Conservation (phyloP, 108 stramenopile genomes). For the Cyclotella sp. region DNA sequence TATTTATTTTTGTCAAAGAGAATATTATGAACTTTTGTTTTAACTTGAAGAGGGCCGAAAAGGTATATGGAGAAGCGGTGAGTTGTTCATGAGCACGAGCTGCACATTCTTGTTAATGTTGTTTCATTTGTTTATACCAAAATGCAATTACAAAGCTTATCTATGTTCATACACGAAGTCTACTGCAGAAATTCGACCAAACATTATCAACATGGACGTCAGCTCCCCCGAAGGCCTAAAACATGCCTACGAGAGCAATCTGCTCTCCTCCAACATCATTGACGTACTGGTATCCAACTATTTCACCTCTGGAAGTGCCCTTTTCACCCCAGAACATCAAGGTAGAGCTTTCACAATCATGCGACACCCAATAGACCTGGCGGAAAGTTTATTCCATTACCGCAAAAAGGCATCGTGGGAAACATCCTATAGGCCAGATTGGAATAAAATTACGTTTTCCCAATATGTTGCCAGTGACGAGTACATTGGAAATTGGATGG, state of each 20-base stretch:
- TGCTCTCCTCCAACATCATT: conserved; percentile 9
- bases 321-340: conserved; percentile 32
- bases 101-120: not conserved
- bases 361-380: conserved; percentile 44
- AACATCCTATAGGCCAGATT: conserved; percentile 35
- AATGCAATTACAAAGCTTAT: not conserved
- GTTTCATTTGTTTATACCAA: not conserved
- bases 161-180: conserved; percentile 11
- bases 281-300: conserved; percentile 47
- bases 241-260: conserved; percentile 9
- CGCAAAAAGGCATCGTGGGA: conserved; percentile 50
- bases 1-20: conserved; percentile 6
- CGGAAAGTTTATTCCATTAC: conserved; percentile 46
- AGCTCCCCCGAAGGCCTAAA: conserved; percentile 23
- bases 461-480: conserved; percentile 31
- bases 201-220: conserved; percentile 41
- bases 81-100: not conserved
- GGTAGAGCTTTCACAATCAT: conserved; percentile 37
- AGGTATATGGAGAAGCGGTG: conserved; percentile 18
- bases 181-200: conserved; percentile 3
- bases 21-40: conserved; percentile 43
- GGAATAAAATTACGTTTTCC: conserved; percentile 34
- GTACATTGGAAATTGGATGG: conserved; percentile 47
- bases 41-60: conserved; percentile 33
- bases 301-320: conserved; percentile 30